These are phyloP conservation scores for Raphidocelis subcapitata DNA, from an alignment of 139 green algal species.

Conservation along the genomic window DNA sequence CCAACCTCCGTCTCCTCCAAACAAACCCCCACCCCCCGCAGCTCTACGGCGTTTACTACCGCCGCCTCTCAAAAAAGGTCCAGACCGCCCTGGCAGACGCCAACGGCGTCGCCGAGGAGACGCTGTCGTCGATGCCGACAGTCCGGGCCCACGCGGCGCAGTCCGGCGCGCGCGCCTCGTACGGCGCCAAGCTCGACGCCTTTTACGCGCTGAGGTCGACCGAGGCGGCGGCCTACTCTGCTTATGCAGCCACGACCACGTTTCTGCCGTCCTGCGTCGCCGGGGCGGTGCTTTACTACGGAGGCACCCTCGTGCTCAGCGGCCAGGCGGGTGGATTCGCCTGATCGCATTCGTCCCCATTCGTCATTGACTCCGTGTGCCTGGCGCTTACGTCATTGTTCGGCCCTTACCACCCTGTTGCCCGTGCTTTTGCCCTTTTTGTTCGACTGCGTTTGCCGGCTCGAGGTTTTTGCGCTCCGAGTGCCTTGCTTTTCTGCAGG, in stretches of 20 bases:
- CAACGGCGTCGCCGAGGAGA: conserved; percentile 79
- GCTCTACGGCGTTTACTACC: conserved; percentile 79
- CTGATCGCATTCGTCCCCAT: too few species aligned
- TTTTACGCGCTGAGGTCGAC: conserved; percentile 32
- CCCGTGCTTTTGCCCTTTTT: background rate
- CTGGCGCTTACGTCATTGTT: background rate
- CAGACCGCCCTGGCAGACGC: conserved; percentile 75
- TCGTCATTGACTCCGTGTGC: too few species aligned
- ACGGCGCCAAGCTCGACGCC: conserved; percentile 52
- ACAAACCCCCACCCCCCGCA: conserved; percentile 17
- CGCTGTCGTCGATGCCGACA: conserved; percentile 64
- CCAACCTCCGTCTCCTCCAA: too few species aligned
- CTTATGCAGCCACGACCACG: conserved; percentile 68
- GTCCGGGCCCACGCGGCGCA: conserved; percentile 18
- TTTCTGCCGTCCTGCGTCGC: conserved; percentile 67
- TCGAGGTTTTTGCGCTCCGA: background rate
- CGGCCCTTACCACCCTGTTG: too few species aligned
- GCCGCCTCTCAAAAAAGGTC: conserved; percentile 66
- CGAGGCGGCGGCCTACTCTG: conserved; percentile 52
- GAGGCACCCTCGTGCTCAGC: conserved; percentile 16
- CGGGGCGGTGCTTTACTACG: conserved; percentile 62
- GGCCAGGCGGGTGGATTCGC: conserved; percentile 16
- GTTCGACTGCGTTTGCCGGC: too few species aligned
- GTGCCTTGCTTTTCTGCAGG: conserved; percentile 44
- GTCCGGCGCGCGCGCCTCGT: conserved; percentile 50